Conservation (phyloP, 2,329 filamentous ascomycete species). For the Chrysoporthe puriensis region DNA sequence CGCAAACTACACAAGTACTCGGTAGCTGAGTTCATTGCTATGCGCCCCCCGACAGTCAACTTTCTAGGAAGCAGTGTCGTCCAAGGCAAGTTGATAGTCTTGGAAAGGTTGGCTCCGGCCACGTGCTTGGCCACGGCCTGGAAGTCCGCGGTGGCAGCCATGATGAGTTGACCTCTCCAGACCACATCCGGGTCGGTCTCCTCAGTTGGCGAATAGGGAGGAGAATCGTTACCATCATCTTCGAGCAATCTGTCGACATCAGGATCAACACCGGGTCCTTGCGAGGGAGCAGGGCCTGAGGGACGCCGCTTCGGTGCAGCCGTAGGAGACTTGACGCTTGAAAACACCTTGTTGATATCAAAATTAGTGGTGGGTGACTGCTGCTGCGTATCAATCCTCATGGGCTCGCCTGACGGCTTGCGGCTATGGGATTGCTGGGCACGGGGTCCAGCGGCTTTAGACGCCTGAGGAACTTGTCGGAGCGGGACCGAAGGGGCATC, state of each 20-base stretch:
- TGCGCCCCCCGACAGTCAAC: constrained; percentile 76
- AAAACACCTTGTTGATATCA: constrained; percentile 85
- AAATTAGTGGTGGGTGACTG: constrained; percentile 67
- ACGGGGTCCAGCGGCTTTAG: constrained; percentile 19
- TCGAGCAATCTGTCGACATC: constrained; percentile 90
- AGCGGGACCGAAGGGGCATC: constrained; percentile 43
- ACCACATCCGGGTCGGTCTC: constrained; percentile 72
- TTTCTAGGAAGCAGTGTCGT: constrained; percentile 71
- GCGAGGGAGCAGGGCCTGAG: constrained; percentile 49
- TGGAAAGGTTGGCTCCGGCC: constrained; percentile 79
- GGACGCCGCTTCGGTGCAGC: constrained; percentile 50
- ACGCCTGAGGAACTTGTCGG: constrained; percentile 33
- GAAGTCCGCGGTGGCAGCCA: constrained; percentile 79
- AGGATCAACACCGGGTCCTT: constrained; percentile 72
- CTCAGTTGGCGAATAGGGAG: constrained; percentile 82
- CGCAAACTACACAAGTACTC: constrained; percentile 89
- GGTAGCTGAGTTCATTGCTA: constrained; percentile 80
- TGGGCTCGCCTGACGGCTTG: constrained; percentile 35
- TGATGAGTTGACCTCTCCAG: constrained; percentile 77
- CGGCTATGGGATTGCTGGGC: constrained; percentile 22
- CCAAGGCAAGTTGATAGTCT: constrained; percentile 63
- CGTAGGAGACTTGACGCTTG: constrained; percentile 77
- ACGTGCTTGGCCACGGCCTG: constrained; percentile 78
- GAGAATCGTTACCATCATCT: constrained; percentile 78
- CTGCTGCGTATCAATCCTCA: constrained; percentile 50